These are phyloP conservation scores for Eleusine coracana DNA, from an alignment of 176 grass and related monocot genomes.

Conservation along the genomic window DNA sequence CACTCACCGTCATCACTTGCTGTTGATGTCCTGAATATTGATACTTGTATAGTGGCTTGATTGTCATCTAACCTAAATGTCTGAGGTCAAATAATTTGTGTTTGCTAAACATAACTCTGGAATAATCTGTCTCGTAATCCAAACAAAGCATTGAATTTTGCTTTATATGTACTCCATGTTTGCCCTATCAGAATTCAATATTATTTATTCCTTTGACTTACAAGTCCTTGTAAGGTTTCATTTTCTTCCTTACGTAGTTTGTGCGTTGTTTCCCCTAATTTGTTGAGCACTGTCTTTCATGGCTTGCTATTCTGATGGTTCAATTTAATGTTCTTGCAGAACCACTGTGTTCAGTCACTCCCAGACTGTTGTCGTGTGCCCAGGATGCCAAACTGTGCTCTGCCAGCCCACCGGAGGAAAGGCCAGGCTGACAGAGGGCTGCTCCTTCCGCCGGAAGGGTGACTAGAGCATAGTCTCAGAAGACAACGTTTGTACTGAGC, in stretches of 20 bases:
- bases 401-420: slow-evolving; percentile 79
- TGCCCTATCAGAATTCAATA: not conserved
- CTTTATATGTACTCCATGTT: not conserved
- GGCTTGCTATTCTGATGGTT: not conserved
- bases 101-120: not conserved
- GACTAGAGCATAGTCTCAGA: slow-evolving; percentile 36
- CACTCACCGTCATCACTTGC: not conserved
- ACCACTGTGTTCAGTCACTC: slow-evolving; percentile 81
- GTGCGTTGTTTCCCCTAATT: not conserved
- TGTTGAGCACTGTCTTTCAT: too few relatives aligned
- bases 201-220: not conserved
- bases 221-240: not conserved
- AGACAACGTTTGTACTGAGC: not conserved
- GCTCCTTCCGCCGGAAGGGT: slow-evolving; percentile 76
- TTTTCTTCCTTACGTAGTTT: not conserved
- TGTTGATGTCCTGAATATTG: not conserved
- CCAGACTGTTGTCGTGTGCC: slow-evolving; percentile 72
- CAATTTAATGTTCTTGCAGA: slow-evolving; percentile 32
- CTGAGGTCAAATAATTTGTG: not conserved
- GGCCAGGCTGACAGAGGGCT: slow-evolving; percentile 73
- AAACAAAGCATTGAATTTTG: not conserved
- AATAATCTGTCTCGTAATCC: not conserved
- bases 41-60: too few relatives aligned
- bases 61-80: not conserved
- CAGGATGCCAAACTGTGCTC: slow-evolving; percentile 66